phyloP scores from a whole-genome alignment of 805 yeast species.

The Candida schatavii region DNA sequence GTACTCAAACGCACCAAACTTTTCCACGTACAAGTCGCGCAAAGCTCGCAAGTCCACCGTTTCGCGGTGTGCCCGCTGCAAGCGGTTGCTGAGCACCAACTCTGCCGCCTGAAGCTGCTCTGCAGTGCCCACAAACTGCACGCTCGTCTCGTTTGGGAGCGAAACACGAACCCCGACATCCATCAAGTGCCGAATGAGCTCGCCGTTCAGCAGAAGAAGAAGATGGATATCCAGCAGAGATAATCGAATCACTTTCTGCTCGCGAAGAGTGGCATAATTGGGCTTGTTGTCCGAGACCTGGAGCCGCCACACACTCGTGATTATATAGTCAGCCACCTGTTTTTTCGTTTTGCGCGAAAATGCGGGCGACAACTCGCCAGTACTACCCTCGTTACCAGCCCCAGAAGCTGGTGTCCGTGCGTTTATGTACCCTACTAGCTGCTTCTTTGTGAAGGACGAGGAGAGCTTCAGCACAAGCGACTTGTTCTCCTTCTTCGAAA shows the following conservation, averaged over 20 bases:
- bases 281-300: constrained; percentile 16
- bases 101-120: constrained; percentile 43
- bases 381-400: no score
- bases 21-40: constrained; percentile 23
- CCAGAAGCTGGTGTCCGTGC: constrained; percentile 1
- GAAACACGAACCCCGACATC: constrained; percentile 39
- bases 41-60: constrained; percentile 31
- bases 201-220: constrained; percentile 37
- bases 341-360: constrained; percentile 11
- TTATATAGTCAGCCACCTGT: constrained; percentile 6
- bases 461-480: constrained; percentile 5
- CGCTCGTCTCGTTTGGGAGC: constrained; percentile 21
- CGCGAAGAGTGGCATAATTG: constrained; percentile 29
- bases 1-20: constrained; percentile 25
- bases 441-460: constrained; percentile 14
- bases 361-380: no score
- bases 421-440: constrained; percentile 11
- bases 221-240: constrained; percentile 39
- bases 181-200: constrained; percentile 36
- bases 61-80: constrained; percentile 25
- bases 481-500: constrained; percentile 8
- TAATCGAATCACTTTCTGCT: constrained; percentile 30
- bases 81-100: constrained; percentile 32
- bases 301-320: constrained; percentile 31
- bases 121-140: constrained; percentile 39